Conservation (phyloP, 345 rosid genomes). For the Citrus sinensis region DVS_A1.0 CM039163.1:2244501-2245000, state of each 20-base stretch:
- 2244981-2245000: background rate
- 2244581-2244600: constrained; percentile 54
- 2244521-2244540: constrained; percentile 87
- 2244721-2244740: constrained; percentile 43
- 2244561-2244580: constrained; percentile 68
- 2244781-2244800: constrained; percentile 66
- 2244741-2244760: constrained; percentile 77
- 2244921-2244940: constrained; percentile 40
- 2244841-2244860: constrained; percentile 56
- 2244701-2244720: constrained; percentile 68
- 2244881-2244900: constrained; percentile 59
- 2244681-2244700: constrained; percentile 73
- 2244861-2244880: constrained; percentile 49
- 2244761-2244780: constrained; percentile 61
- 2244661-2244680: constrained; percentile 79
- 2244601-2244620: constrained; percentile 54
- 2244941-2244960: constrained; percentile 20
- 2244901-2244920: constrained; percentile 39
- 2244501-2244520: constrained; percentile 70
- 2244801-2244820: constrained; percentile 66
- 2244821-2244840: constrained; percentile 63
- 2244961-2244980: background rate
- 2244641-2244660: constrained; percentile 53
- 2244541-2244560: constrained; percentile 61
- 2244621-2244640: constrained; percentile 67